Base-by-base conservation (phyloP, 768 basidiomycete species). In the Botryobasidium botryosum region DNA sequence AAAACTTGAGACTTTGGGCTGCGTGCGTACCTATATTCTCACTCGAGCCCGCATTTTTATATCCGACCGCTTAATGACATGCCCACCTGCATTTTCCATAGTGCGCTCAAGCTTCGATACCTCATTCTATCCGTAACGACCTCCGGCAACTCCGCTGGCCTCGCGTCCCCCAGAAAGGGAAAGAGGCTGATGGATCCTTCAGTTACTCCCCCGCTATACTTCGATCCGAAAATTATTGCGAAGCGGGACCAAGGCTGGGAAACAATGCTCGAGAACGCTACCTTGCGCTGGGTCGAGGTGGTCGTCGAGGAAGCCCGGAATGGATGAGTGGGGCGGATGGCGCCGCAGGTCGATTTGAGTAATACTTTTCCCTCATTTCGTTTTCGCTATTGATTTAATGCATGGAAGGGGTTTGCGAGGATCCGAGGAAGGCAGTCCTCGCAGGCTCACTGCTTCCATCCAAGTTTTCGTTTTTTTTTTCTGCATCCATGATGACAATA, bases 71-170 rank as follows among this genome's bases (percentile, higher is more conserved):
- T 40, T 17, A 35, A 32, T 13, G 24, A 21, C 39, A 13, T 42
- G 5, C 25, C 23, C 47, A 37, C 46, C 23, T 15, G n/a, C 26
- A 48, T 80, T 20, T 3, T 8, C 1, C 15, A 7, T 46, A 61
- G 85, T 1, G 86, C 87, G 0, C 63, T 91, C 50, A 87, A 83
- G 54, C 63, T 90, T 23, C 77, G 87, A 17, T 91, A 90, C 53
- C 64, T 76, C 47, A 64, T 90, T 3, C 25, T 8, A 21, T 28
- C 12, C 13, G 25, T 33, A 8, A 33, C 31, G 17, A 17, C 8
- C 10, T 17, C 8, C 8, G 17, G 17, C 10, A 8, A 8, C 8
- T 33, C 31, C 10, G 8, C 31, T 8, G 8, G 10, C 5, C 31
- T 35, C 26, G 20, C 43, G 17, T 32, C 40, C 15, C n/a, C 18